A percentile compares a stretch with the other conserved stretches of the same genome.
These are phyloP conservation scores for Irpex rosettiformis DNA, from an alignment of 1,284 basidiomycete species.

Conservation along the genomic window DNA sequence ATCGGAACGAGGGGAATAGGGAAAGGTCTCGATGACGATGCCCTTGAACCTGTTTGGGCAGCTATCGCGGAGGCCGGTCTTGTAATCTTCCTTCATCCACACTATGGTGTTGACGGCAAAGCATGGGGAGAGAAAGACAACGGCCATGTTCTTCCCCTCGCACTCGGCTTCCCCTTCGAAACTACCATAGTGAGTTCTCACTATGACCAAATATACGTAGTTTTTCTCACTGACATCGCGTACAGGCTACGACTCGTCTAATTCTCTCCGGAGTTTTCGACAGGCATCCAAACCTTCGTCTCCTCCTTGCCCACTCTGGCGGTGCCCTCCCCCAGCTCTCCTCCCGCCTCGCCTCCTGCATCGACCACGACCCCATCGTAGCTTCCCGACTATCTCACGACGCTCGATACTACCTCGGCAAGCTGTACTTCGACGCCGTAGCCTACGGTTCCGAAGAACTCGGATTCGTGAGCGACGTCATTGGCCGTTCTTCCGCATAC, in stretches of 20 bases:
- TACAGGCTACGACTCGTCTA: slow-evolving; percentile 71
- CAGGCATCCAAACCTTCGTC: slow-evolving; percentile 65
- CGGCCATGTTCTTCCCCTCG: slow-evolving; percentile 82
- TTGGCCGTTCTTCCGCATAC: slow-evolving; percentile 60
- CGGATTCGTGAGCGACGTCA: slow-evolving; percentile 66
- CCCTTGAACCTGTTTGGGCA: slow-evolving; percentile 74
- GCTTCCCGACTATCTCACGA: slow-evolving; percentile 73
- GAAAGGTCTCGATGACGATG: slow-evolving; percentile 74
- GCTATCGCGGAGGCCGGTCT: slow-evolving; percentile 65
- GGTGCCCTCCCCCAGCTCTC: slow-evolving; percentile 79
- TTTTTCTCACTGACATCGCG: neutral
- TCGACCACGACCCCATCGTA: slow-evolving; percentile 79
- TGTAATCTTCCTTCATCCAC: slow-evolving; percentile 79
- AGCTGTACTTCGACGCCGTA: slow-evolving; percentile 79
- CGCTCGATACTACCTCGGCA: slow-evolving; percentile 79
- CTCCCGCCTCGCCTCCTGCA: slow-evolving; percentile 79
- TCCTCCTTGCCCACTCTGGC: slow-evolving; percentile 83
- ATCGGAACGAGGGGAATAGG: slow-evolving; percentile 79
- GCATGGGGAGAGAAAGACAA: slow-evolving; percentile 75
- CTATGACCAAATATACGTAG: neutral
- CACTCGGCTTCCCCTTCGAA: slow-evolving; percentile 86
- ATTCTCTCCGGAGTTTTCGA: slow-evolving; percentile 81
- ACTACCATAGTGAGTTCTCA: slow-evolving; percentile 69
- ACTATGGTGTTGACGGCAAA: slow-evolving; percentile 68
- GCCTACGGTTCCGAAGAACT: slow-evolving; percentile 83